Evolutionary conservation across 1,284 basidiomycete species (phyloP), one percentile per base, ranked within the genome.

Genomic region (Trametes pubescens): DNA sequence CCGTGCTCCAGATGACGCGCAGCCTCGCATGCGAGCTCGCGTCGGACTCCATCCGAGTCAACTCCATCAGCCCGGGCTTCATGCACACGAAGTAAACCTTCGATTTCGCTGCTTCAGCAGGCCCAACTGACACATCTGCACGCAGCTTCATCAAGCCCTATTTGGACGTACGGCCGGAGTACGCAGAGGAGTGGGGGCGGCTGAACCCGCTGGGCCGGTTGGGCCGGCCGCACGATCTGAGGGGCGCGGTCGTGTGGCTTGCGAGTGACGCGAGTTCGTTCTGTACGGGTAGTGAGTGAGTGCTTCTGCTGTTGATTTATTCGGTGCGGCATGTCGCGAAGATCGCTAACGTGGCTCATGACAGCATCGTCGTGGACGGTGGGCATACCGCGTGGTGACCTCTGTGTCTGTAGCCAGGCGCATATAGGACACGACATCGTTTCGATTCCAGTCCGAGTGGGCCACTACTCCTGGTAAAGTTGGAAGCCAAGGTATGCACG

Each of bases 21-120:
- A 94, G 90, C 77, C 86, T 94, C 83, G 93, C 93, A 1, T 91
- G 90, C 74, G 94, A 95, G 74, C 85, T 93, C 57, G 91, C 90
- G 4, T 79, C 76, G 13, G 80, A 86, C 70, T 77, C 82, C 1
- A 94, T 95, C 63, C 81, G 92, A 2, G 90, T 93, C 62, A 92
- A 93, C 73, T 80, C 87, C 9, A 79, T 92, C 54, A 91, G 89
- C 6, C 90, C 90, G 0, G 91, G 91, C 2, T 55, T 55, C 43
- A 55, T 55, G 43, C 40, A 24, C 29, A 55, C 53, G 4, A n/a
- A n/a, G 53, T 55, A 46, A 40, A 26, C 11, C 22, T 16, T 38
- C 37, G 37, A 38, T n/a, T 2, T 3, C 10, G 26, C 26, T 4
- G 4, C 29, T 13, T 14, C n/a, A 16, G n/a, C 18, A n/a, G 10